These are phyloP conservation scores for Darksidea phi DNA, from an alignment of 495 filamentous ascomycete genomes.

Conservation along the genomic window DNA sequence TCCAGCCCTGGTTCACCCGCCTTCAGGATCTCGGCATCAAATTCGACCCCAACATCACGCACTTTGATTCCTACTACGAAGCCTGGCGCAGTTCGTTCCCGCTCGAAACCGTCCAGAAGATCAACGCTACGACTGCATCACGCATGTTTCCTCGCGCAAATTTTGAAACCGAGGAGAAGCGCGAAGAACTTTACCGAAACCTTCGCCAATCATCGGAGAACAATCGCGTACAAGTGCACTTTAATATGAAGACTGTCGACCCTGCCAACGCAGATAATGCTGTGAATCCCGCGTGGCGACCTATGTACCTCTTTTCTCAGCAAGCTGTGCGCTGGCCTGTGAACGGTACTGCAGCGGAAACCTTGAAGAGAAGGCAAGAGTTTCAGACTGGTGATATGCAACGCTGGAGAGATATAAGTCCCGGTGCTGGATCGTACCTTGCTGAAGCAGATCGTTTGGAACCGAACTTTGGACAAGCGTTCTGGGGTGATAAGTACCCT, in stretches of 20 bases:
- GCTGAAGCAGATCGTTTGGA: constrained; percentile 31
- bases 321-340: constrained; percentile 30
- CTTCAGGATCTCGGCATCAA: constrained; percentile 20
- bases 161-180: constrained; percentile 25
- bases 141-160: constrained; percentile 31
- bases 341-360: constrained; percentile 23
- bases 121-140: constrained; percentile 19
- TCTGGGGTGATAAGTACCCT: constrained; percentile 30
- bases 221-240: constrained; percentile 27
- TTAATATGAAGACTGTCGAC: constrained; percentile 32
- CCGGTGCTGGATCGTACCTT: constrained; percentile 30
- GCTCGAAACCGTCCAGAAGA: constrained; percentile 20
- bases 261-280: constrained; percentile 30
- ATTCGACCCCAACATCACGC: constrained; percentile 27
- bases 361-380: constrained; percentile 13
- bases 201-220: constrained; percentile 24
- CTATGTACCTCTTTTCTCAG: constrained; percentile 26
- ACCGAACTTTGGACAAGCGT: constrained; percentile 29
- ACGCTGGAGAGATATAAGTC: constrained; percentile 29
- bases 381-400: constrained; percentile 31
- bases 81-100: constrained; percentile 26
- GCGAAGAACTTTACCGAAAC: constrained; percentile 22
- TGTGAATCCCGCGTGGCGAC: constrained; percentile 35
- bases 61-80: constrained; percentile 26
- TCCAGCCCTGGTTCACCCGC: constrained; percentile 27